A percentile compares a stretch with the other conserved stretches of the same genome.
Conservation (phyloP, 306 rosid genomes). For the Cicer bijugum region DNA sequence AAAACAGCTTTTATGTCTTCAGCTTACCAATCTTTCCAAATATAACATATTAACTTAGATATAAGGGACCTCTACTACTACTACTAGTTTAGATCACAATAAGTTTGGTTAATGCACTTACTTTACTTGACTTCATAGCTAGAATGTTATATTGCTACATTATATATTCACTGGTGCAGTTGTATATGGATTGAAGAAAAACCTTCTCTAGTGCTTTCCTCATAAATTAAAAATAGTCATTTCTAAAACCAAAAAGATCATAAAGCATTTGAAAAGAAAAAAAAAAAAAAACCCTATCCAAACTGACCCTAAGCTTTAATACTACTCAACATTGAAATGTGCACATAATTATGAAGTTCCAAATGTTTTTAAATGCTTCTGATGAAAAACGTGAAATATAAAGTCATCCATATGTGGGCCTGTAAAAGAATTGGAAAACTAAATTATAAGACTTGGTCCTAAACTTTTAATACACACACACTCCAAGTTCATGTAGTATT, state of each 20-base stretch:
- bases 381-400: slow-evolving; percentile 9
- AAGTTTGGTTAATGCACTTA: neutral
- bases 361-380: slow-evolving; percentile 22
- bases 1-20: neutral
- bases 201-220: neutral
- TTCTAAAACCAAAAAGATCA: slow-evolving; percentile 19
- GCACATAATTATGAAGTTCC: slow-evolving; percentile 9
- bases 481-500: slow-evolving; percentile 9
- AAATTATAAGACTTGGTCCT: slow-evolving; percentile 5
- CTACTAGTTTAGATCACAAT: slow-evolving; percentile 6
- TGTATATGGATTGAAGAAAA: neutral
- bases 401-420: slow-evolving; percentile 21
- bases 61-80: slow-evolving; percentile 20
- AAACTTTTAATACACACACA: slow-evolving; percentile 4
- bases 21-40: slow-evolving; percentile 28
- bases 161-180: slow-evolving; percentile 23
- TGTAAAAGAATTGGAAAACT: slow-evolving; percentile 21
- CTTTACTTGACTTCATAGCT: slow-evolving; percentile 2
- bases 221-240: neutral
- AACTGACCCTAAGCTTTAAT: slow-evolving; percentile 7
- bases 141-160: slow-evolving; percentile 25
- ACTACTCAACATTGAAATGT: slow-evolving; percentile 9
- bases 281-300: neutral
- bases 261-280: neutral
- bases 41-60: slow-evolving; percentile 23